These are phyloP conservation scores for Dactylonectria macrodidyma DNA, from an alignment of 2,329 filamentous ascomycete genomes.

Conservation along the genomic window DNA sequence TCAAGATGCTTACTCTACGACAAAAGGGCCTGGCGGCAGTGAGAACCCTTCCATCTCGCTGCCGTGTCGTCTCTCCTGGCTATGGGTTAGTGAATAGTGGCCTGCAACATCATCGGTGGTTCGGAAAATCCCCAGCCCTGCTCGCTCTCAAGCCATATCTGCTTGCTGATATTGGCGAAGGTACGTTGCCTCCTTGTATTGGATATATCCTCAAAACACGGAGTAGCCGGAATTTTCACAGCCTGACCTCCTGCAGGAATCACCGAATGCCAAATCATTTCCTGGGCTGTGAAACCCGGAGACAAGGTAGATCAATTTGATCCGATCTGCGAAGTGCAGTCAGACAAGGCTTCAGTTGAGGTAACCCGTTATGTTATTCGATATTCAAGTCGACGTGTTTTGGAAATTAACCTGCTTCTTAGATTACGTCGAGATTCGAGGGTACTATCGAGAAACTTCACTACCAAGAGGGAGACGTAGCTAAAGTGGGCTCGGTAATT, in stretches of 20 bases:
- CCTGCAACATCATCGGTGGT: no score
- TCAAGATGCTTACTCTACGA: no score
- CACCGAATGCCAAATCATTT: constrained; percentile 30
- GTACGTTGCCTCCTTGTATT: no score
- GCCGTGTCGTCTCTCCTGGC: no score
- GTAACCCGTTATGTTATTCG: not conserved
- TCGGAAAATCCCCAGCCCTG: no score
- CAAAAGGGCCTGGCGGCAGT: no score
- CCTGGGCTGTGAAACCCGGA: constrained; percentile 26
- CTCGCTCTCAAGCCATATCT: no score
- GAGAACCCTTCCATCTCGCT: no score
- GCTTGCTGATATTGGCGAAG: no score
- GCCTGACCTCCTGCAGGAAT: constrained; percentile 12
- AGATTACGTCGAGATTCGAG: constrained; percentile 31
- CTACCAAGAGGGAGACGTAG: constrained; percentile 3
- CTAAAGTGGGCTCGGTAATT: no score
- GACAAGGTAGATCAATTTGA: constrained; percentile 29
- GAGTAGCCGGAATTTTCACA: not conserved
- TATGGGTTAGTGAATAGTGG: no score
- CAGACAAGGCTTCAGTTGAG: constrained; percentile 34
- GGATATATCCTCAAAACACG: no score
- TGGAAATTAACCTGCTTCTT: not conserved
- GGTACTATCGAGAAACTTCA: constrained; percentile 21
- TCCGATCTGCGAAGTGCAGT: constrained; percentile 34
- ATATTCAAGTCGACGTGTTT: not conserved